Evolutionary conservation across 768 basidiomycete genomes (phyloP), one percentile per base, ranked within the genome.

Genomic region (Boletus vinaceobasis): DNA sequence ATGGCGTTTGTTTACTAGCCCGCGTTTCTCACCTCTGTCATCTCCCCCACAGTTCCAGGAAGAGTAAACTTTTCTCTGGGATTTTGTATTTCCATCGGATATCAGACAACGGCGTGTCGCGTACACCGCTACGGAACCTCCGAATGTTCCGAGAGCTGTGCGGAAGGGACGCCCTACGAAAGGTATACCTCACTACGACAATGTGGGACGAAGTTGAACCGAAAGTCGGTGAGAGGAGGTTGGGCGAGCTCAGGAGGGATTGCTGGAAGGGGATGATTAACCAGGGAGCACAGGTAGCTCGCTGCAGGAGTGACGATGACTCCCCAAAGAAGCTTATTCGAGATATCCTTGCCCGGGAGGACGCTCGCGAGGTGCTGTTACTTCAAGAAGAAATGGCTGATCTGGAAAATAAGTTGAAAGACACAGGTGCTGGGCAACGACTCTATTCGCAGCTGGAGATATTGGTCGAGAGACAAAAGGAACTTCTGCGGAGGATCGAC

Each of bases 11-110:
- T 4, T 21, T n/a, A n/a, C n/a, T n/a, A 26, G 10, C 3, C 13
- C 10, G 4, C 17, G 0, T 23, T 23, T 46, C 35, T 62, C 26
- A 29, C 32, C 21, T 7, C 23, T n/a, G n/a, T 17, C 14, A 1
- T 31, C 31, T 10, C 11, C 14, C 23, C 7, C n/a, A 15, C 23
- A 65, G 61, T n/a, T 58, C 58, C 27, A 40, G 33, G 10, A 42
- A 43, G 13, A 4, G 47, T 3, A 60, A 55, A 9, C 42, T 54
- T n/a, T 64, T 77, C 1, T 59, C 69, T 9, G 74, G 69, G 2
- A 66, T 77, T 27, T 17, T 77, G 19, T 77, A 75, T 53, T 52
- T 76, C 14, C 76, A 77, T 53, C 67, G 72, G 17, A 77, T 77
- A 37, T 64, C 73, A 7, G 74, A 75, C 40, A 70, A 71, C 47